These are phyloP conservation scores for Saccharum spontaneum DNA, from an alignment of 176 grass and related monocot genomes.

Conservation along the genomic window DNA sequence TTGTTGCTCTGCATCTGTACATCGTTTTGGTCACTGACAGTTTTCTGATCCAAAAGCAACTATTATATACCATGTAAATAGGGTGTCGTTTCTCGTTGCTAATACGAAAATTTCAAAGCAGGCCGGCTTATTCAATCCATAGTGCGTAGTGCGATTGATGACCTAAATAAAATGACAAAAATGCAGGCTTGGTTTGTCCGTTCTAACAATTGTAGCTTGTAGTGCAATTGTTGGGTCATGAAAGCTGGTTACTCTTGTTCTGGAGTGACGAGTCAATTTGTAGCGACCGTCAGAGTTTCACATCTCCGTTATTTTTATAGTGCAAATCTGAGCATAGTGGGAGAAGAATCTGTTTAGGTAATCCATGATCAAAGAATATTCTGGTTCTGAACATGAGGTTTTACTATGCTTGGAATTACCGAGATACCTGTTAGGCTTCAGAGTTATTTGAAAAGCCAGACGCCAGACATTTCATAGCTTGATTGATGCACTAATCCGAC, in stretches of 20 bases:
- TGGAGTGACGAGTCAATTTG: neutral
- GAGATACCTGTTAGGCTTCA: neutral
- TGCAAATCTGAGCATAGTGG: neutral
- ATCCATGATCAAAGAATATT: neutral
- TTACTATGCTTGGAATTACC: neutral
- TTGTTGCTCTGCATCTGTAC: neutral
- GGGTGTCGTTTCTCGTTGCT: neutral
- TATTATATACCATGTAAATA: conserved; percentile 25
- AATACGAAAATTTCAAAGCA: neutral
- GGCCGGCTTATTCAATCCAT: neutral
- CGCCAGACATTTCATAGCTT: neutral
- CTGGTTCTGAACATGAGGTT: neutral
- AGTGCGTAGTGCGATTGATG: neutral
- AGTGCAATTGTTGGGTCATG: too few relatives aligned
- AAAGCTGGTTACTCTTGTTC: neutral
- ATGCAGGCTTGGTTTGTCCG: neutral
- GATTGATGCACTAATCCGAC: neutral
- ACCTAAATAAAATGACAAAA: neutral
- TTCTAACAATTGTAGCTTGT: neutral
- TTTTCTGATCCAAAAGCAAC: neutral
- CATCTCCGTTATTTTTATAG: neutral
- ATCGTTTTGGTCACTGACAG: neutral
- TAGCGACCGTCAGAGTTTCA: too few relatives aligned
- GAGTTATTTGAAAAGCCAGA: too few relatives aligned
- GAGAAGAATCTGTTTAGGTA: too few relatives aligned